Conservation (phyloP, 202 grass and related monocot genomes). For the Panicum hallii region DNA sequence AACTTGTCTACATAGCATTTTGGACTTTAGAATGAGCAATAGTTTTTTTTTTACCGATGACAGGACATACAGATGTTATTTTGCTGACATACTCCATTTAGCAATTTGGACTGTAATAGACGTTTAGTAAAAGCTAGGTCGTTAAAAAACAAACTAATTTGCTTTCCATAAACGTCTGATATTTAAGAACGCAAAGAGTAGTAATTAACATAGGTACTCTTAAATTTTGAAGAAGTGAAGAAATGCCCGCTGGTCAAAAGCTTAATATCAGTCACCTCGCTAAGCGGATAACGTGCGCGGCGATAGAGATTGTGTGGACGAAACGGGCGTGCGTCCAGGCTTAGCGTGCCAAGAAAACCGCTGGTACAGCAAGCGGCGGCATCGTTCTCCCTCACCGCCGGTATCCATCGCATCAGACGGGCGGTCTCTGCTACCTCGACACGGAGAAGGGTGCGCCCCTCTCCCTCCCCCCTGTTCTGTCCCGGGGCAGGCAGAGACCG, state of each 20-base stretch:
- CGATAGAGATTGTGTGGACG: constrained; percentile 1
- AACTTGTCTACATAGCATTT: neutral
- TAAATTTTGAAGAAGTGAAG: too few relatives aligned
- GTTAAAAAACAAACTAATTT: too few relatives aligned
- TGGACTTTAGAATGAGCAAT: neutral
- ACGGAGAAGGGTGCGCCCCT: too few relatives aligned
- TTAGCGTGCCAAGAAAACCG: neutral
- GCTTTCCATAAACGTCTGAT: too few relatives aligned
- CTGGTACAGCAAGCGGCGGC: too few relatives aligned
- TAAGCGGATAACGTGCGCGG: neutral
- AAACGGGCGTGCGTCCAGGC: constrained; percentile 4
- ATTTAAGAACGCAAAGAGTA: too few relatives aligned
- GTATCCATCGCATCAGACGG: neutral
- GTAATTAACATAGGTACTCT: too few relatives aligned
- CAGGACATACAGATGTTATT: neutral
- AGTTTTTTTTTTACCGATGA: too few relatives aligned
- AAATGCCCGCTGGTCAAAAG: too few relatives aligned
- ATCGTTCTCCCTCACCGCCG: too few relatives aligned
- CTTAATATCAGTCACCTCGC: too few relatives aligned
- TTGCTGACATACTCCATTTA: neutral
- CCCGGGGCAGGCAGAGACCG: neutral
- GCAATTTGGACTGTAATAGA: neutral
- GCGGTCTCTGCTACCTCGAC: neutral
- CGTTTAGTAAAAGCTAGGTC: too few relatives aligned
- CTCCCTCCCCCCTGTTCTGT: neutral